Evolutionary conservation across 2,329 filamentous ascomycete species (phyloP), one percentile per base, ranked within the genome.

Genomic region (Calonectria leucothoes): DNA sequence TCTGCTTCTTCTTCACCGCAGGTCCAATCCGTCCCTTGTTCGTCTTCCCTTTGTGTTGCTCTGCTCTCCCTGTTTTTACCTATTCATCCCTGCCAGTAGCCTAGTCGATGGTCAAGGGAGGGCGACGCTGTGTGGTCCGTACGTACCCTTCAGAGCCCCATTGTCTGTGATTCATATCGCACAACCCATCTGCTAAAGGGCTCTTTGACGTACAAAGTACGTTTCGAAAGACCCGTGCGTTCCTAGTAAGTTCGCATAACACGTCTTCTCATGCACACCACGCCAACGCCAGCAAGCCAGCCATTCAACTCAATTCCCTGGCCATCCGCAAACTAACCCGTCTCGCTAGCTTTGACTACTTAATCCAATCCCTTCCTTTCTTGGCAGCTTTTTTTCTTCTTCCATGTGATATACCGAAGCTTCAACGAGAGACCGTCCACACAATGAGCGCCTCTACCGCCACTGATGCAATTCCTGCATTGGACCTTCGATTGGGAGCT

Each of bases 131-230:
- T 29, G 68, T 59, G 69, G 51, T 17, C 63, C 61, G 29, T 39
- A 70, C 61, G 29, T 39, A 70, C 67, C 12, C 20, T 39, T 27
- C 31, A 33, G n/a, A 27, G 35, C 33, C 51, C 65, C 51, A 7
- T 33, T 51, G 55, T 63, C 29, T 63, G 66, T 69, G 66, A 69
- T 69, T 69, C 66, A 69, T 66, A 35, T 61, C 55, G 35, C 55
- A 33, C 39, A 61, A 61, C 45, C 63, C 52, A 25, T 15, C 23
- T 45, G 49, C 31, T 35, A 12, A 17, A 25, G 35, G 14, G 27
- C 49, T 55, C 31, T 67, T 39, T 52, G 48, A 37, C 31, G 48
- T 29, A 11, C 45, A 33, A 37, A 23, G 48, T 29, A 11, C 45
- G 33, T 17, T 25, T 17, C 8, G 25, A 27, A 39, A 20, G 35